A percentile compares a stretch with the other conserved stretches of the same genome.
Evolutionary conservation across 306 rosid genomes (phyloP).

Genomic region (Heteromeles arbutifolia): DNA sequence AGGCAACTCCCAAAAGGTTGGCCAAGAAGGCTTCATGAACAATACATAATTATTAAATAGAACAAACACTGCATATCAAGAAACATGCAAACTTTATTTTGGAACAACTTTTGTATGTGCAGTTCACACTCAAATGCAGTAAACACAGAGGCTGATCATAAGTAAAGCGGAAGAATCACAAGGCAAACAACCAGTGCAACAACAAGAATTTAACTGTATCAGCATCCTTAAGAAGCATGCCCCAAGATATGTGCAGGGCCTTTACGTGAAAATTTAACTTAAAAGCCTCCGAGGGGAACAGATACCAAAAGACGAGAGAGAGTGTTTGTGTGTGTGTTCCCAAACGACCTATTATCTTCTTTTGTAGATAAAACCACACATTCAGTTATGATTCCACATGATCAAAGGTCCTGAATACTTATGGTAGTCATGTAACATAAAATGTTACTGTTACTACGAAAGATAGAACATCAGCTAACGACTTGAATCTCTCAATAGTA

Average conservation of each 20-base stretch:
- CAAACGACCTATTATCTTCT: not conserved
- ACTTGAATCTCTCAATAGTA: not conserved
- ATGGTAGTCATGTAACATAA: not conserved
- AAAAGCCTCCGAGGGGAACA: not conserved
- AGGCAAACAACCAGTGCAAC: not conserved
- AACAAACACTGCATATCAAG: not conserved
- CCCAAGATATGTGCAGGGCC: not conserved
- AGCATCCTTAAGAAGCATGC: not conserved
- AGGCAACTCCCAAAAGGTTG: not conserved
- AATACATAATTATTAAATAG: not conserved
- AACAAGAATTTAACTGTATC: not conserved
- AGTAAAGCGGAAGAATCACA: not conserved
- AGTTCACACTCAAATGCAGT: not conserved
- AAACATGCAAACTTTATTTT: not conserved
- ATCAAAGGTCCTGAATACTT: no score
- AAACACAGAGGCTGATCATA: not conserved
- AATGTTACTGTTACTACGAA: not conserved
- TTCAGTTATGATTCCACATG: not conserved
- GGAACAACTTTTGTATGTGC: not conserved
- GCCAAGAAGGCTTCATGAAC: not conserved
- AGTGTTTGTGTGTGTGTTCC: not conserved
- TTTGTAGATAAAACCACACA: not conserved
- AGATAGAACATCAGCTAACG: not conserved
- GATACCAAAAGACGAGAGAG: not conserved
- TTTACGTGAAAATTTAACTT: not conserved